Base-by-base conservation (phyloP, 345 rosid species). In the Murraya paniculata region DNA sequence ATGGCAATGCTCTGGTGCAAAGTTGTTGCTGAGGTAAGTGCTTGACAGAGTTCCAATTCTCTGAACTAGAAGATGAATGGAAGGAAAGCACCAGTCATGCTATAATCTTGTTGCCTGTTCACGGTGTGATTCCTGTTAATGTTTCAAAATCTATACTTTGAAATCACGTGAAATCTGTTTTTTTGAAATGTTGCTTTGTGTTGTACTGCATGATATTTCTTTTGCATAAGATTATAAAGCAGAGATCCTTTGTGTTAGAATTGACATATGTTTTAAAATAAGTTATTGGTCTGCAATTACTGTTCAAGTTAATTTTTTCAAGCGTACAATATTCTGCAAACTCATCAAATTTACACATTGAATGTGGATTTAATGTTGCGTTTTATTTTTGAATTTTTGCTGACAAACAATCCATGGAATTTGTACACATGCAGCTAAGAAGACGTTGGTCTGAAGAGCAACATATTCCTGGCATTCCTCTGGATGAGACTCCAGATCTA, bases 1-100 rank as follows among this genome's bases (percentile, higher is more conserved):
- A 92, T 94, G 99, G 93, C 92, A 65, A 81, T 91, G 76, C 84
- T 96, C 82, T 96, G 99, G 99, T 82, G 86, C 90, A 91, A 74
- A 84, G 88, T 91, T 76, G 92, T 96, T 78, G 84, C 82, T 48
- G 97, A 94, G 84, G 99, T 96, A 85, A 88, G 97, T 89, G 64
- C 58, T 70, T 39, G 70, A 28, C 39, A 48, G 78, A 56, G 68
- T 36, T 82, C 73, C 75, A 71, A 25, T 76, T 64, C 30, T 64
- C 24, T 80, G 36, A 45, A 59, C 59, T 68, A 53, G 56, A 55
- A 53, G 56, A 55, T 33, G 38, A 58, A 13, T 25, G 10, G 67
- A 24, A 76, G 48, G 55, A 22, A 77, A 38, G 59, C 0, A 7
- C 78, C 81, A 74, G 59, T 68, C 71, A 25, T 38, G 72, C 50